Conservation (phyloP, 768 basidiomycete genomes). For the Cystofilobasidium macerans region DNA sequence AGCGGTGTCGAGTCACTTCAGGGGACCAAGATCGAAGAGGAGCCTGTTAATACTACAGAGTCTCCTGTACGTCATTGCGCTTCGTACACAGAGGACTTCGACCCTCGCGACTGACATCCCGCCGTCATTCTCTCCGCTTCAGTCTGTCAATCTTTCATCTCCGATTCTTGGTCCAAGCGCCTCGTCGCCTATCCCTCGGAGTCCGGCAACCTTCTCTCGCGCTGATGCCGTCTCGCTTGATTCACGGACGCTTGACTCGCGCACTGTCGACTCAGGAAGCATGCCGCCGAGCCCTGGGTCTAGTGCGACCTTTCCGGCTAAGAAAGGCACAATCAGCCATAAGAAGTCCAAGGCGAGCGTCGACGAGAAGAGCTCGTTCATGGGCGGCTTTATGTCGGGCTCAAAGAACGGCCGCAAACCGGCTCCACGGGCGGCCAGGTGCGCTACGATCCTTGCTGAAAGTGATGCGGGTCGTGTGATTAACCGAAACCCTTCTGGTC, state of each 20-base stretch:
- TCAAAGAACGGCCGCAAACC: constrained; percentile 20
- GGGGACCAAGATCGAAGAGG: constrained; percentile 12
- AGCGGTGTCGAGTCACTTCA: constrained; percentile 4
- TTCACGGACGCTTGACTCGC: too few species aligned
- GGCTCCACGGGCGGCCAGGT: constrained; percentile 18
- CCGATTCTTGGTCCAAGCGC: background rate
- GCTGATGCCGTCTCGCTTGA: constrained; percentile 16
- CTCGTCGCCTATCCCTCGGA: constrained; percentile 3
- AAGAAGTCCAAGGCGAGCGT: constrained; percentile 35
- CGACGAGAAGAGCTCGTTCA: constrained; percentile 48
- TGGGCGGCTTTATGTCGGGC: constrained; percentile 37
- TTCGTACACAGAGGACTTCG: too few species aligned
- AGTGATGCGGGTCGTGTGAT: too few species aligned
- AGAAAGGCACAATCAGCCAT: constrained; percentile 30
- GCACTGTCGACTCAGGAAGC: too few species aligned
- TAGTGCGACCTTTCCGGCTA: background rate
- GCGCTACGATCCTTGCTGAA: background rate
- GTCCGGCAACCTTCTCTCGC: constrained; percentile 2
- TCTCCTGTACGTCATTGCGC: background rate
- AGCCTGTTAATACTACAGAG: background rate
- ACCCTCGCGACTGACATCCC: too few species aligned
- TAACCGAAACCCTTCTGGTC: too few species aligned
- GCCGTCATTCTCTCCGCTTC: background rate
- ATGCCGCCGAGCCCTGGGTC: constrained; percentile 19
- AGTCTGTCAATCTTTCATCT: background rate